A percentile compares a stretch with the other conserved stretches of the same genome.
These are phyloP conservation scores for Fusarium redolens DNA, from an alignment of 2,329 filamentous ascomycete genomes.

Conservation along the genomic window DNA sequence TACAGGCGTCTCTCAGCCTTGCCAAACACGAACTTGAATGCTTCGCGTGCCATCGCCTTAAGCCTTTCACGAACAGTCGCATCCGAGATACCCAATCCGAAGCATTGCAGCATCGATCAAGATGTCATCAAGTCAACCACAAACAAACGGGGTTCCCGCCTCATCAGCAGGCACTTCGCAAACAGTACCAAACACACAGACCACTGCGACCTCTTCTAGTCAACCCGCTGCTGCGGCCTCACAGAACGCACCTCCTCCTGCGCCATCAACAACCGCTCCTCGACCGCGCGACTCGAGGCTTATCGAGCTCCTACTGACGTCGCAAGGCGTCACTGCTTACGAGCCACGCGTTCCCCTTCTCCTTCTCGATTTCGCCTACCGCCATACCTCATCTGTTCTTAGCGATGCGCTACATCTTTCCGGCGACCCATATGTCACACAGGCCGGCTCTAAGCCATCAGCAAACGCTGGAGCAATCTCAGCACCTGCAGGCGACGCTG, in stretches of 20 bases:
- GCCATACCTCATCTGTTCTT: conserved; percentile 79
- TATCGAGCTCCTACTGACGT: conserved; percentile 82
- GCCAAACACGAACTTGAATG: conserved; percentile 1
- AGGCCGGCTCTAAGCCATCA: conserved; percentile 65
- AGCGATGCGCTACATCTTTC: conserved; percentile 76
- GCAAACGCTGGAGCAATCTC: conserved; percentile 62
- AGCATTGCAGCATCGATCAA: conserved; percentile 3
- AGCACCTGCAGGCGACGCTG: conserved; percentile 61
- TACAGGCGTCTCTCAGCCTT: not conserved
- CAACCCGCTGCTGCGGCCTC: conserved; percentile 41
- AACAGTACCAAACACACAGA: conserved; percentile 52
- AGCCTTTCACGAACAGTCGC: not conserved
- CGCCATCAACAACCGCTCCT: conserved; percentile 56
- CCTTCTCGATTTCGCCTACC: conserved; percentile 88
- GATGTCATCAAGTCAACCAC: conserved; percentile 56
- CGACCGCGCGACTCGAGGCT: conserved; percentile 83
- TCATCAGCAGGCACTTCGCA: conserved; percentile 54
- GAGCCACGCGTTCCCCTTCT: conserved; percentile 85
- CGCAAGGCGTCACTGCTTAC: conserved; percentile 82
- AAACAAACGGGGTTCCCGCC: conserved; percentile 64
- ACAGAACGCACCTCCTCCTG: conserved; percentile 42
- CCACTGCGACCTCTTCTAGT: conserved; percentile 44
- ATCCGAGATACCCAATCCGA: not conserved
- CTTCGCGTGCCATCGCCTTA: conserved; percentile 8
- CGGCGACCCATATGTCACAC: conserved; percentile 73